Evolutionary conservation across 176 grass and related monocot species (phyloP).

Genomic region (Stipa capillata): DNA sequence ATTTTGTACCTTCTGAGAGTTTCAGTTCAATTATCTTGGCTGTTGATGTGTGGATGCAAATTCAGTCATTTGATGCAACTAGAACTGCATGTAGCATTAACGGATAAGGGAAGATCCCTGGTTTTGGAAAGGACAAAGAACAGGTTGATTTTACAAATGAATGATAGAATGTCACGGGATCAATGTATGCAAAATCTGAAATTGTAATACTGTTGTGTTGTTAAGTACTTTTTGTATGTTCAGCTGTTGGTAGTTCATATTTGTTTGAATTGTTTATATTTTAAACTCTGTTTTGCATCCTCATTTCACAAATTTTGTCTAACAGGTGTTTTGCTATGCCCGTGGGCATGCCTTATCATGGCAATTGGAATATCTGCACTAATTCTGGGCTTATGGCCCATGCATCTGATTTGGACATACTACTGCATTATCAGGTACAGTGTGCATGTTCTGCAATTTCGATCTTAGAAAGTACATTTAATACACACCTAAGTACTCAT

Average conservation of each 20-base stretch:
- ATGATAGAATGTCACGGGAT: not conserved
- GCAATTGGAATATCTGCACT: constrained; percentile 76
- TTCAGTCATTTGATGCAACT: not conserved
- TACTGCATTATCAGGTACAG: constrained; percentile 79
- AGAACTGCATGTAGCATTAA: not conserved
- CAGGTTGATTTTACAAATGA: not conserved
- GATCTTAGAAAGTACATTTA: not conserved
- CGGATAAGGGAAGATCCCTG: no score
- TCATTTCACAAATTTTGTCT: not conserved
- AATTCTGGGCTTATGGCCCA: constrained; percentile 92
- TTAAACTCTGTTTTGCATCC: not conserved
- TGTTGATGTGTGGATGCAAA: not conserved
- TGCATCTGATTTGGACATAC: constrained; percentile 82
- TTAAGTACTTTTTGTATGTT: not conserved
- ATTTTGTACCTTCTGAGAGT: not conserved
- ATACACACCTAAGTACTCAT: constrained; percentile 16
- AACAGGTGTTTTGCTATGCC: constrained; percentile 75
- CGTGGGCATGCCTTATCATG: constrained; percentile 82
- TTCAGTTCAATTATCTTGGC: not conserved
- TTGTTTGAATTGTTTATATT: not conserved
- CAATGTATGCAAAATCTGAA: not conserved
- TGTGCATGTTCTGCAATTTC: constrained; percentile 12
- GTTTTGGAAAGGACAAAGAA: not conserved
- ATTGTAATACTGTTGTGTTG: not conserved
- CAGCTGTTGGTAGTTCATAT: not conserved